Conservation (phyloP, 75 land plant genomes). For the Selaginella tamariscina region DNA sequence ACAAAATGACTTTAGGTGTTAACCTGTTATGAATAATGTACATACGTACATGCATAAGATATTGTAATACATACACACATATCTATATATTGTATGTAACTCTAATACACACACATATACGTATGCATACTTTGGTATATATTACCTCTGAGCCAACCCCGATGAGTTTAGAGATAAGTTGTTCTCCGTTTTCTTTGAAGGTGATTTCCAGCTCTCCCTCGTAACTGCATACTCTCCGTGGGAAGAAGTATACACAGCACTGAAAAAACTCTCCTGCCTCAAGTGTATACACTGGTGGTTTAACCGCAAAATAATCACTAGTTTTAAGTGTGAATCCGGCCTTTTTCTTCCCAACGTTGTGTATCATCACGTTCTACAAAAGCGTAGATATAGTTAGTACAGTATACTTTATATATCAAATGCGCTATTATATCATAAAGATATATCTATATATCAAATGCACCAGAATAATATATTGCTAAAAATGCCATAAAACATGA, state of each 20-base stretch:
- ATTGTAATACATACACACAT: no score
- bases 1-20: no score
- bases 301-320: constrained; percentile 3
- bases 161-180: constrained; percentile 1
- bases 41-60: no score
- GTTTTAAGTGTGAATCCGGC: constrained; percentile 15
- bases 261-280: constrained; percentile 7
- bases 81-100: no score
- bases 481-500: constrained; percentile 2
- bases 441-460: no score
- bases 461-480: background rate
- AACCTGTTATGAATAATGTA: no score
- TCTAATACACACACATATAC: no score
- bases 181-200: background rate
- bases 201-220: constrained; percentile 17
- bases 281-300: background rate
- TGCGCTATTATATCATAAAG: no score
- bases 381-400: no score
- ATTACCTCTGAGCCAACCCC: constrained; percentile 16
- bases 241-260: constrained; percentile 10
- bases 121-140: no score
- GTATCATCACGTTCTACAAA: constrained; percentile 25
- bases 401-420: no score
- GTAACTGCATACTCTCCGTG: background rate
- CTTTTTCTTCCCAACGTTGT: constrained; percentile 18